Base-by-base conservation (phyloP, 139 green algal genomes). In the Volvox africanus region DNA sequence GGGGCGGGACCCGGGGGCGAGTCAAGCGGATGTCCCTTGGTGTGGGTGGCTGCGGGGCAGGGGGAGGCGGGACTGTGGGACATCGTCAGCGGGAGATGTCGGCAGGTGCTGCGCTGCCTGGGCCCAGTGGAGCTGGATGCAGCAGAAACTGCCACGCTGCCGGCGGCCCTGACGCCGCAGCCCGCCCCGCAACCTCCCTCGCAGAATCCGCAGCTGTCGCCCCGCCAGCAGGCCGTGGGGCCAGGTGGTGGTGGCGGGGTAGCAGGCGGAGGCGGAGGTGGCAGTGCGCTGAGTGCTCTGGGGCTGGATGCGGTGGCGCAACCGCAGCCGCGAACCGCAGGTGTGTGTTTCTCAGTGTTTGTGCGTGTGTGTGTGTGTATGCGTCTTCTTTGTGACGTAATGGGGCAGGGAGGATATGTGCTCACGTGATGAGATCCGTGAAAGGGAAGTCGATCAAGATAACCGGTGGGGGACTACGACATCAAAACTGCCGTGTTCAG, bases 51-150 rank as follows among this genome's bases (percentile, higher is more conserved):
- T 1, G 94, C 96, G 17, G 97, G 96, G 1, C 73, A 93, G 19
- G 82, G 96, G 55, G 97, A 99, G 92, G 94, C 98, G 28, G 95
- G 95, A 62, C 91, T 97, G 62, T 98, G 97, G 97, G 97, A 99
- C 86, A 76, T 97, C 6, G 93, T 88, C 22, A 65, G 67, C 65
- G 92, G 93, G 24, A 33, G 36, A 0, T 96, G 94, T 62, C 87
- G 86, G 28, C 91, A 95, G 86, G 93, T 96, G 77, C 79, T 93
- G 28, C 87, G 91, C 75, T 92, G 87, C 88, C 73, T 93, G 65
- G 87, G 81, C 21, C 80, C 77, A 0, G 33, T 90, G 26, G 86
- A 92, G 61, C 89, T 91, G 19, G 88, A 90, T 21, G 92, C 91
- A 5, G 44, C 82, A 0, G 44, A 67, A 12, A 62, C 87, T 26